phyloP scores from a whole-genome alignment of 2,329 filamentous ascomycete species.

The Pseudogymnoascus sp. region DNA sequence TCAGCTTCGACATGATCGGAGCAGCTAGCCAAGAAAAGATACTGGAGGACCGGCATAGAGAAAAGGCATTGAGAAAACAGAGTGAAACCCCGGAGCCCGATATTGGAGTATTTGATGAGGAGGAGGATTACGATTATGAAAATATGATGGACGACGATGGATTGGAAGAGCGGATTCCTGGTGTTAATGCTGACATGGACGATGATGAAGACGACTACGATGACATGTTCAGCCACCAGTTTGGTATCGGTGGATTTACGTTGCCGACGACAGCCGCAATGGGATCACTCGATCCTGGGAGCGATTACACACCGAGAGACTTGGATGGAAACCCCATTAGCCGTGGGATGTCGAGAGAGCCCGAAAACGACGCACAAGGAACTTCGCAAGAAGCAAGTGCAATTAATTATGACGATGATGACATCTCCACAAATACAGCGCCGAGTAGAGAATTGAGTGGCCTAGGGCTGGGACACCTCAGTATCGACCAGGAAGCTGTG shows the following conservation, averaged over 20 bases:
- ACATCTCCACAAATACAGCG: background rate
- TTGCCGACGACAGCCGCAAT: conserved; percentile 34
- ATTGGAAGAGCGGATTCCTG: conserved; percentile 60
- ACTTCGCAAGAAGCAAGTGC: background rate
- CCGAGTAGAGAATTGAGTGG: background rate
- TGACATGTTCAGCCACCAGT: conserved; percentile 34
- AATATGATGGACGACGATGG: conserved; percentile 59
- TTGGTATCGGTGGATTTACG: conserved; percentile 20
- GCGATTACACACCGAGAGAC: conserved; percentile 51
- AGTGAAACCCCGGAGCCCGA: conserved; percentile 31
- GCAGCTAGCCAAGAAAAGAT: conserved; percentile 61
- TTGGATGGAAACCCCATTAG: conserved; percentile 48
- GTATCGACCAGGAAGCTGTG: background rate
- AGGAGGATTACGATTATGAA: conserved; percentile 56
- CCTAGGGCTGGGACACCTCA: background rate
- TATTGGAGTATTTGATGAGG: conserved; percentile 35
- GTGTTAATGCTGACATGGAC: conserved; percentile 41
- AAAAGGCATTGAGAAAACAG: conserved; percentile 57
- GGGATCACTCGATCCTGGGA: conserved; percentile 44
- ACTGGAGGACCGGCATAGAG: conserved; percentile 65
- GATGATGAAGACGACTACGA: conserved; percentile 37
- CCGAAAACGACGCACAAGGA: conserved; percentile 21
- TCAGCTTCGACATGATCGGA: conserved; percentile 75
- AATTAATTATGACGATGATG: background rate
- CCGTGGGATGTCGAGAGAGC: conserved; percentile 45